Evolutionary conservation across 768 basidiomycete genomes (phyloP), one percentile per base, ranked within the genome.

Genomic region (Tephrocybe sp.): DNA sequence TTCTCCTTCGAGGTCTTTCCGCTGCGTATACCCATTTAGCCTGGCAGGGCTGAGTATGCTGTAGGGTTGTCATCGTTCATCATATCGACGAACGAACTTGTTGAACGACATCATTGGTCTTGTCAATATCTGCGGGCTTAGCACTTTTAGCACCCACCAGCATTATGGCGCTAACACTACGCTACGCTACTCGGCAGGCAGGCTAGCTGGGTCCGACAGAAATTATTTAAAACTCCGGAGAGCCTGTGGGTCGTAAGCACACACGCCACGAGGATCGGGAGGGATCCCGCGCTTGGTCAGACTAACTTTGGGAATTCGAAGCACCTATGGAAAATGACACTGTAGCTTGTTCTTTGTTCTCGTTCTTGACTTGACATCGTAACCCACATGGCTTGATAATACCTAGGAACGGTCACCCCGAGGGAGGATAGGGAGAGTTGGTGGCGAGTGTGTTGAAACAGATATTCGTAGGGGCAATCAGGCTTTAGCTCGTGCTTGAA

Each of bases 281-380:
- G n/a, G n/a, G 27, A 25, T 54, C 48, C 49, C 49, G 53, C 45
- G 40, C 47, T 16, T 19, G 5, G 31, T 50, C 53, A 47, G 15
- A 42, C 27, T 50, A 50, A 22, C 53, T 54, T 54, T 46, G 43
- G n/a, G 49, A 40, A 48, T 12, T 18, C 39, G 46, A 53, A 53
- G 31, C 51, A 21, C 27, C 27, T 29, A 29, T n/a, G n/a, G n/a
- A n/a, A n/a, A 27, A 27, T 41, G 30, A 23, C 46, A 37, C 34
- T 37, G n/a, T n/a, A 11, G 27, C 11, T 29, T 5, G 27, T 11
- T 29, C 27, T 11, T 29, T 29, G 27, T 29, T 29, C 6, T 5
- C 5, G 11, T 5, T 5, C 27, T 29, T 29, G 27, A 5, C 6
- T 5, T 29, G 27, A 5, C 27, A n/a, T n/a, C n/a, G n/a, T n/a